Evolutionary conservation across 257 asterid genomes (phyloP).

Genomic region (Nicotiana tomentosiformis): DNA sequence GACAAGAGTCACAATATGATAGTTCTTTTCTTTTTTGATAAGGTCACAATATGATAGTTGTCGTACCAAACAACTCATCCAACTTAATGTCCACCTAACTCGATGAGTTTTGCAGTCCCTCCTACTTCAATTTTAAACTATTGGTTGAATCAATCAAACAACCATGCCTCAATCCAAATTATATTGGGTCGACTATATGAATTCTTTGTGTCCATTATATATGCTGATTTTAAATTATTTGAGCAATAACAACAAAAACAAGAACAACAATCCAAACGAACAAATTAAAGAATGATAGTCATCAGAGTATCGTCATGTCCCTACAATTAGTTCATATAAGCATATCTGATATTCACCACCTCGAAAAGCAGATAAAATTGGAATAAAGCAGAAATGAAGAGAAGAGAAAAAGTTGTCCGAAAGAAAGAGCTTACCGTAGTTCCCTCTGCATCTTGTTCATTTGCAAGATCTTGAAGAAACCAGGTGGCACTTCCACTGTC

Average conservation of each 20-base stretch:
- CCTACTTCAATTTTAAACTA: not conserved
- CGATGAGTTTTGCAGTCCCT: not conserved
- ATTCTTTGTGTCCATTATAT: not conserved
- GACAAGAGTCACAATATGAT: not conserved
- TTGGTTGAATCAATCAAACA: not conserved
- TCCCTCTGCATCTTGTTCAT: conserved; percentile 90
- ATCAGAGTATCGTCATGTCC: not conserved
- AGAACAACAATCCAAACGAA: not conserved
- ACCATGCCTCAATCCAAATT: not conserved
- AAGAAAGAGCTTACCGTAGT: conserved; percentile 29
- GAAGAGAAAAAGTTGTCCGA: not conserved
- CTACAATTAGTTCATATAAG: not conserved
- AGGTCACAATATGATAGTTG: not conserved
- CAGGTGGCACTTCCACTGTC: conserved; percentile 85
- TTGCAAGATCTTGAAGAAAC: conserved; percentile 93
- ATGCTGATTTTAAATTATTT: not conserved
- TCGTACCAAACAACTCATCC: not conserved
- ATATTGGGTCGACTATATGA: not conserved
- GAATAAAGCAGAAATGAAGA: not conserved
- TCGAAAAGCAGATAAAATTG: not conserved
- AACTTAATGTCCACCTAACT: not conserved
- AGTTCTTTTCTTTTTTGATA: too few species aligned
- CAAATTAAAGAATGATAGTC: not conserved
- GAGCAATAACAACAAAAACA: not conserved
- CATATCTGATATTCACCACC: not conserved